Conservation (phyloP, 2,329 filamentous ascomycete species). For the Beauveria asiatica region DNA sequence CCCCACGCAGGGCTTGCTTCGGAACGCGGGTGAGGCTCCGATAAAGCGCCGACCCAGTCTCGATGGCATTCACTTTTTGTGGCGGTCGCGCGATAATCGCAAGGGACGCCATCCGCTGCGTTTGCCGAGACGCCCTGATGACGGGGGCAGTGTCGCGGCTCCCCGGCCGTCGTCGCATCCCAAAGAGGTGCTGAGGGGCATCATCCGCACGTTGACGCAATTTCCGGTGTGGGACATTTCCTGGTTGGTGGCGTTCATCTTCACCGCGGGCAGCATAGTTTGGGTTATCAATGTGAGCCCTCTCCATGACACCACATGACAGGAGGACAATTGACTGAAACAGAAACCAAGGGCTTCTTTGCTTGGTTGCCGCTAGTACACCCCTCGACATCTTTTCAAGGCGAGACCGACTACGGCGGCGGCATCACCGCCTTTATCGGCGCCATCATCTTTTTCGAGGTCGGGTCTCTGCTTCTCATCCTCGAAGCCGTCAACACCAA, state of each 20-base stretch:
- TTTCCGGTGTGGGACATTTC: conserved; percentile 9
- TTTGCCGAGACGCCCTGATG: background rate
- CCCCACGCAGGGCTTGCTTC: background rate
- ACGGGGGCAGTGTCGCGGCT: background rate
- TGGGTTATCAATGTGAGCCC: conserved; percentile 4
- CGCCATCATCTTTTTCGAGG: background rate
- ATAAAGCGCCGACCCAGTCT: background rate
- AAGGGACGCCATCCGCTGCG: conserved; percentile 7
- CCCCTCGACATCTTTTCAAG: background rate
- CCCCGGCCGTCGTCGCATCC: conserved; percentile 3
- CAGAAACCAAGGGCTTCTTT: background rate
- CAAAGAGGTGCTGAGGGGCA: background rate
- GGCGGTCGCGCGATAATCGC: conserved; percentile 10
- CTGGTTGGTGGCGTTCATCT: conserved; percentile 7
- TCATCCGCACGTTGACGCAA: background rate
- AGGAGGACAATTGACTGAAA: background rate
- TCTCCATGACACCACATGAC: background rate
- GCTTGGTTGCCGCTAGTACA: background rate
- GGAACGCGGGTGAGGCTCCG: background rate
- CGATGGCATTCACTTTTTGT: background rate
- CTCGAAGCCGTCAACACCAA: conserved; percentile 9
- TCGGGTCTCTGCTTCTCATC: background rate
- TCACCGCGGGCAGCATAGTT: background rate
- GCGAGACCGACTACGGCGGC: background rate
- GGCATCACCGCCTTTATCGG: conserved; percentile 8